A percentile compares a stretch with the other conserved stretches of the same genome.
phyloP scores from a whole-genome alignment of 2,329 filamentous ascomycete species.

The Ascochyta fabae region DNA sequence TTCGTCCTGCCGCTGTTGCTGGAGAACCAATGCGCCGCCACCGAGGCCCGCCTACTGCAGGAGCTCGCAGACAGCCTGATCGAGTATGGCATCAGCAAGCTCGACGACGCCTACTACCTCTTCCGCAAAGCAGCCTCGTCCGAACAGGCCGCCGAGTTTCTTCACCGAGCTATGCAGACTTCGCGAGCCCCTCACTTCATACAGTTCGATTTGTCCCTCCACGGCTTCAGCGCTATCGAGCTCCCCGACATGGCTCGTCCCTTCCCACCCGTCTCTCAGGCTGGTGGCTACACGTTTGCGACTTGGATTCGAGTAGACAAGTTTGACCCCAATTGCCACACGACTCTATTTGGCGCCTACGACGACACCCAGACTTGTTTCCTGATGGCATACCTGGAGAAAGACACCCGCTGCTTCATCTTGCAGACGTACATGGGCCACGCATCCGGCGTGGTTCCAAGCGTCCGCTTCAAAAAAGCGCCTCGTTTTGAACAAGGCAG shows the following conservation, averaged over 20 bases:
- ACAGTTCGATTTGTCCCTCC: slow-evolving; percentile 88
- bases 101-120: slow-evolving; percentile 84
- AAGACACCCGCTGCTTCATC: slow-evolving; percentile 91
- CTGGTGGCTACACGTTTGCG: slow-evolving; percentile 84
- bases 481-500: slow-evolving; percentile 73
- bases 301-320: slow-evolving; percentile 88
- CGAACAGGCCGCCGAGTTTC: slow-evolving; percentile 67
- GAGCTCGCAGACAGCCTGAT: slow-evolving; percentile 73
- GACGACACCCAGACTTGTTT: slow-evolving; percentile 93
- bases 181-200: slow-evolving; percentile 84
- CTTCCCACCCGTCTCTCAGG: slow-evolving; percentile 79
- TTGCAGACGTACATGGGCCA: slow-evolving; percentile 93
- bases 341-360: slow-evolving; percentile 94
- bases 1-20: slow-evolving; percentile 45
- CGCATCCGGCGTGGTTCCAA: slow-evolving; percentile 68
- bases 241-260: slow-evolving; percentile 81
- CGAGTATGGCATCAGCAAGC: slow-evolving; percentile 75
- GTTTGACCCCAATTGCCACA: slow-evolving; percentile 85
- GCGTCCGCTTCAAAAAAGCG: slow-evolving; percentile 92
- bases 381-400: slow-evolving; percentile 89
- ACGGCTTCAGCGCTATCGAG: slow-evolving; percentile 90
- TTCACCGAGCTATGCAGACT: slow-evolving; percentile 73
- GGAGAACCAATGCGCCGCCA: slow-evolving; percentile 41
- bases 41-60: slow-evolving; percentile 58
- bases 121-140: slow-evolving; percentile 63